Evolutionary conservation across 805 yeast species (phyloP).

Genomic region (Starmerella khaoyaiensis): DNA sequence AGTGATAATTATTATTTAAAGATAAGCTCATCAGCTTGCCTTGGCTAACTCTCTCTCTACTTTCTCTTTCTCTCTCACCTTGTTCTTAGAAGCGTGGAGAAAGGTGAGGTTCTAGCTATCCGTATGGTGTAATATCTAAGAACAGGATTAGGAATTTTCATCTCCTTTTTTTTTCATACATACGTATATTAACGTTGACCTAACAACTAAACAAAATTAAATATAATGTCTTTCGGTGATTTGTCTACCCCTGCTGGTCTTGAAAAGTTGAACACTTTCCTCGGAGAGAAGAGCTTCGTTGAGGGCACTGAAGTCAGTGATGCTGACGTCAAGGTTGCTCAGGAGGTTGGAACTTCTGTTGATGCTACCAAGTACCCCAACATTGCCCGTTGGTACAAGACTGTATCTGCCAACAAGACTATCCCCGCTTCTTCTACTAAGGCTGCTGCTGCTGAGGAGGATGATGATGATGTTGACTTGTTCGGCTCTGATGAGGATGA

Average conservation of each 20-base stretch:
- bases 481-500: conserved; percentile 92
- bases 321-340: conserved; percentile 89
- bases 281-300: conserved; percentile 87
- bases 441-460: conserved; percentile 59
- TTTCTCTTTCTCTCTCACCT: too few relatives aligned
- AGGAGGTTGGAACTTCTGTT: conserved; percentile 51
- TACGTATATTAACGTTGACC: too few relatives aligned
- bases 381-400: conserved; percentile 97
- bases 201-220: too few relatives aligned
- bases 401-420: conserved; percentile 62
- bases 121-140: too few relatives aligned
- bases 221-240: conserved; percentile 37
- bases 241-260: conserved; percentile 36
- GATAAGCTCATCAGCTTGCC: too few relatives aligned
- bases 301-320: conserved; percentile 74
- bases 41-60: too few relatives aligned
- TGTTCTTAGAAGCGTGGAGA: too few relatives aligned
- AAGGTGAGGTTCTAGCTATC: too few relatives aligned
- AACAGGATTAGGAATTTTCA: too few relatives aligned
- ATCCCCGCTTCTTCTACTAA: conserved; percentile 43
- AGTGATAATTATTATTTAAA: too few relatives aligned
- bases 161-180: too few relatives aligned
- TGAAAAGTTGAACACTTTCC: conserved; percentile 64
- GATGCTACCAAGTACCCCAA: conserved; percentile 70
- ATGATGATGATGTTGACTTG: conserved; percentile 85